phyloP scores from a whole-genome alignment of 805 yeast genomes.

The Monosporozyma solicola region DNA sequence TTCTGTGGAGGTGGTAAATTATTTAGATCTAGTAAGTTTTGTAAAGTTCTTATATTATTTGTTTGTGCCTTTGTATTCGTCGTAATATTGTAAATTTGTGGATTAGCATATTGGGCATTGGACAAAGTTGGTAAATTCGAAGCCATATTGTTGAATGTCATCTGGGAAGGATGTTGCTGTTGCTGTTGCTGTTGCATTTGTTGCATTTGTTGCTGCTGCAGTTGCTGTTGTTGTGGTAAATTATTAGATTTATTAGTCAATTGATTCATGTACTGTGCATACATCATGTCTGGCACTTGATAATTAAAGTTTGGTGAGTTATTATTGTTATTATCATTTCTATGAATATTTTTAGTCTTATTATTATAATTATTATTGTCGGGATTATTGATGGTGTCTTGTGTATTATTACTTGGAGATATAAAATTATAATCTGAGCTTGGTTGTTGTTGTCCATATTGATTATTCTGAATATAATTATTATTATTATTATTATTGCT shows the following conservation, averaged over 20 bases:
- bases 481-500: background rate
- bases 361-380: conserved; percentile 7
- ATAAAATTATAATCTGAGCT: background rate
- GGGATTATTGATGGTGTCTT: background rate
- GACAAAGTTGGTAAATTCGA: background rate
- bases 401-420: background rate
- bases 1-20: background rate
- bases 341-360: background rate
- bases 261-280: conserved; percentile 27
- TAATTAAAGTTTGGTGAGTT: conserved; percentile 9
- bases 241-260: conserved; percentile 23
- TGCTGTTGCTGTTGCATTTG: conserved; percentile 1
- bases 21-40: background rate
- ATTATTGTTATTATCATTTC: background rate
- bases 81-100: background rate
- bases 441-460: background rate
- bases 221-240: background rate
- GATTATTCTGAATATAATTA: background rate
- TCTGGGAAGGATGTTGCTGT: conserved; percentile 1
- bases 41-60: background rate
- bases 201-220: conserved; percentile 2
- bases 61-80: background rate
- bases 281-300: conserved; percentile 29
- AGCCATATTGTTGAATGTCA: background rate
- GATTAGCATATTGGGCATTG: background rate